Evolutionary conservation across 73 alveolate genomes (phyloP), one percentile per base, ranked within the genome.

Genomic region (Paramecium caudatum): DNA sequence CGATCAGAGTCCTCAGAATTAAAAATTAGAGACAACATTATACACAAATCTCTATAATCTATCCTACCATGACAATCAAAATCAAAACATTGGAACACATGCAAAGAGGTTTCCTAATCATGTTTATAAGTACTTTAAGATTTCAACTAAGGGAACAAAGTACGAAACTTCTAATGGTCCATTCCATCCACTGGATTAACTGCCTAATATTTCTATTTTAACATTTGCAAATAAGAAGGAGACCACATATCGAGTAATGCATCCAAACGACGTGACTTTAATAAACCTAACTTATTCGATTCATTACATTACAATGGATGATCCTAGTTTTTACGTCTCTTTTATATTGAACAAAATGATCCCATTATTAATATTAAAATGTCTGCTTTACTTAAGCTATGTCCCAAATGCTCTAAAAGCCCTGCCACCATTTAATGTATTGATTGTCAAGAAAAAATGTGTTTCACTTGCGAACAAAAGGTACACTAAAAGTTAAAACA

Each of bases 51-150:
- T 39, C 47, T 39, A 25, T 41, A 74, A 45, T 74, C 88, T 43
- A 74, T 27, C 43, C 47, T 74, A 3, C 88, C 88, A 74, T 74
- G 36, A 39, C 43, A 37, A 39, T 74, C 88, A 19, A 74, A 41
- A 74, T 74, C 88, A 45, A 74, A 74, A 39, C 69, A 37, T 74
- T 74, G 49, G 65, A 74, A 74, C 4, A 74, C 47, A 74, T 74
- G 65, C 39, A 74, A 41, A 6, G 68, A 41, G 39, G 21, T 41
- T 74, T 74, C 88, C 68, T 41, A 41, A 37, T 41, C 39, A 37
- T 41, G 32, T 43, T 15, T 19, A 37, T 74, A 17, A 41, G 16
- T 74, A 74, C 88, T 74, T 41, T 37, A 19, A 21, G 88, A 74
- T 74, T 74, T 74, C 17, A 74, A 37, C 10, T 45, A 39, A 3